phyloP scores from a whole-genome alignment of 768 basidiomycete genomes.

The Tremella fuciformis region DNA sequence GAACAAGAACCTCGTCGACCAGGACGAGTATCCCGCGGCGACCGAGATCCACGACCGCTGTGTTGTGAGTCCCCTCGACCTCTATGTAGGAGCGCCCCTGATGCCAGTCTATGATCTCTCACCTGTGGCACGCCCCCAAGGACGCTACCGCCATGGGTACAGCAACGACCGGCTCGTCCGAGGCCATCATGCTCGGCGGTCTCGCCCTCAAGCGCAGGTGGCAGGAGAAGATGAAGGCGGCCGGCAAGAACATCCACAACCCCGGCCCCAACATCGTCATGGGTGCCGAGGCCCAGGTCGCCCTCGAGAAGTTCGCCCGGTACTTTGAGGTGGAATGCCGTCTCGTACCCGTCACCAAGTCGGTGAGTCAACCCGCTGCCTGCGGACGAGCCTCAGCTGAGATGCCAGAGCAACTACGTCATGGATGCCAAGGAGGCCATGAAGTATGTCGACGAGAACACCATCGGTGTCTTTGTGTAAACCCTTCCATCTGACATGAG shows the following conservation, averaged over 20 bases:
- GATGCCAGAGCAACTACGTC: conserved; percentile 62
- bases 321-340: conserved; percentile 66
- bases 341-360: conserved; percentile 64
- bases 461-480: conserved; percentile 62
- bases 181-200: conserved; percentile 71
- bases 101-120: conserved; percentile 59
- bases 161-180: conserved; percentile 68
- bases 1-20: conserved; percentile 67
- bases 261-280: conserved; percentile 59
- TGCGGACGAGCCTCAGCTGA: not conserved
- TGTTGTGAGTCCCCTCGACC: conserved; percentile 31
- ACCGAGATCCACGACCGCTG: conserved; percentile 47
- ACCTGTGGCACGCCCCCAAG: conserved; percentile 67
- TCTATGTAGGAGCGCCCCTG: not conserved
- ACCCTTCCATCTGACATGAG: conserved; percentile 49
- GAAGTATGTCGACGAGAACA: conserved; percentile 67
- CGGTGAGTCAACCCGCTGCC: conserved; percentile 35
- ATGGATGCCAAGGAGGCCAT: conserved; percentile 68
- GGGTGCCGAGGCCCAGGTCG: conserved; percentile 66
- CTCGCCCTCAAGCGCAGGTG: conserved; percentile 69
- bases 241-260: conserved; percentile 65
- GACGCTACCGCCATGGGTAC: conserved; percentile 61
- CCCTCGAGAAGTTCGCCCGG: conserved; percentile 68
- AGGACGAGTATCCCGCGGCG: conserved; percentile 64
- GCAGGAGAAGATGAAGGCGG: conserved; percentile 64